Conservation (phyloP, 768 basidiomycete species). For the Sarcodon aspratus region DNA sequence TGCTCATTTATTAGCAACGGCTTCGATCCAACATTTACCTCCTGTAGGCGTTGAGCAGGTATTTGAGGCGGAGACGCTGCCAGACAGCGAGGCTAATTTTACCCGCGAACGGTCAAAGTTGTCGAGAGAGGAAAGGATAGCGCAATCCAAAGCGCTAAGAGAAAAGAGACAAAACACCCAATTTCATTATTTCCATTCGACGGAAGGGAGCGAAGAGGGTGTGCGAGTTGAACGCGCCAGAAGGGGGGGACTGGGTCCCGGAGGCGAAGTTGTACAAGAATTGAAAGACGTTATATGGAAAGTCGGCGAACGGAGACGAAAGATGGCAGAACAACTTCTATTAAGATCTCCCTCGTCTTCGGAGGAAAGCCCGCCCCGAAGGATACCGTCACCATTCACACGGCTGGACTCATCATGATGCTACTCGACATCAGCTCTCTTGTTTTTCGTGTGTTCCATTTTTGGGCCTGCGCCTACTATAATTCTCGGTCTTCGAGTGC, state of each 20-base stretch:
- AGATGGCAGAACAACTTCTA: slow-evolving; percentile 25
- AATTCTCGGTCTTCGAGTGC: not conserved
- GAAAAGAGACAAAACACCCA: slow-evolving; percentile 21
- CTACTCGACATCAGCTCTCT: not conserved
- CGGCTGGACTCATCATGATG: not conserved
- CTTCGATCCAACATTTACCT: slow-evolving; percentile 45
- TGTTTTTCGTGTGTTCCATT: not conserved
- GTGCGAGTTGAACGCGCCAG: too few species aligned
- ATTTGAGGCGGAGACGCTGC: slow-evolving; percentile 54
- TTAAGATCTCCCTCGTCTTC: not conserved
- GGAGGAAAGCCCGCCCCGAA: not conserved
- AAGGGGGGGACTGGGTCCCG: slow-evolving; percentile 54
- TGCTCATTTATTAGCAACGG: slow-evolving; percentile 38
- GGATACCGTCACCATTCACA: not conserved
- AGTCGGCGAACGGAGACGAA: slow-evolving; percentile 59
- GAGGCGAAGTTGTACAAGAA: slow-evolving; percentile 74
- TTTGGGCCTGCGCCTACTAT: not conserved
- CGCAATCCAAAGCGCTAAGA: slow-evolving; percentile 40
- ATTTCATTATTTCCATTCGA: too few species aligned
- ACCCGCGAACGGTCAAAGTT: slow-evolving; percentile 53
- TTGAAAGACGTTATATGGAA: slow-evolving; percentile 84
- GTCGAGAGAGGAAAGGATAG: slow-evolving; percentile 67
- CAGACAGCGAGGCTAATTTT: slow-evolving; percentile 21
- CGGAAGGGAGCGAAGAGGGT: too few species aligned
- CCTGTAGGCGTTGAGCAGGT: slow-evolving; percentile 69